Evolutionary conservation across 2,329 filamentous ascomycete genomes (phyloP), one percentile per base, ranked within the genome.

Genomic region (Diplodia sapinea): DNA sequence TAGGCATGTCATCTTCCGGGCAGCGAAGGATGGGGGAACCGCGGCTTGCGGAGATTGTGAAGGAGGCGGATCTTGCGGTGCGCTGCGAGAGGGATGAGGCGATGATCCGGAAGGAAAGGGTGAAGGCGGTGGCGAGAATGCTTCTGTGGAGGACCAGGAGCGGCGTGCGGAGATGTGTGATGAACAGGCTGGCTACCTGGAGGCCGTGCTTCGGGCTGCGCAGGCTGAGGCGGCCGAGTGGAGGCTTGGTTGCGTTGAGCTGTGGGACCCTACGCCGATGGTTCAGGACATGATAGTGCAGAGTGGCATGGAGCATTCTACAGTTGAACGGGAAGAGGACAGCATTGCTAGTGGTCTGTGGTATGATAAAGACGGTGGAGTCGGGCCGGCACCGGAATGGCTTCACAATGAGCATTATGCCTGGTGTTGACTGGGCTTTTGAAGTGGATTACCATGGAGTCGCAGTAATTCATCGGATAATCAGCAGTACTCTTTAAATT

Each of bases 181-280:
- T 2, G 54, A 67, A 8, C 71, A 71, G 66, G 59, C 69, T 3
- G 5, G 49, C 0, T 65, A 68, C 12, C 50, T 78, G 20, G 81
- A 82, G 49, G 84, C 85, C 2, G 84, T 96, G 20, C 75, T 96
- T 36, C 78, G 81, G 59, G 81, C 87, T 26, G 93, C 92, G 2
- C 87, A 89, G 73, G 78, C 79, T 4, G 88, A 94, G 78, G 93
- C 93, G 1, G 78, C 80, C 0, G 82, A 85, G 64, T 95, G 91
- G 89, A 80, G 85, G 29, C 87, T 91, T 77, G 81, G 83, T 43
- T 83, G 85, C 47, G 85, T 96, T 8, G 84, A 92, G 74, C 81
- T 95, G 61, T 97, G 93, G 93, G 96, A 95, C 75, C 92, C 93
- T 0, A 13, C 55, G 11, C 33, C 55, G 11, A 17, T 7, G 55